phyloP scores from a whole-genome alignment of 306 rosid genomes.

The Fagus sylvatica region DNA sequence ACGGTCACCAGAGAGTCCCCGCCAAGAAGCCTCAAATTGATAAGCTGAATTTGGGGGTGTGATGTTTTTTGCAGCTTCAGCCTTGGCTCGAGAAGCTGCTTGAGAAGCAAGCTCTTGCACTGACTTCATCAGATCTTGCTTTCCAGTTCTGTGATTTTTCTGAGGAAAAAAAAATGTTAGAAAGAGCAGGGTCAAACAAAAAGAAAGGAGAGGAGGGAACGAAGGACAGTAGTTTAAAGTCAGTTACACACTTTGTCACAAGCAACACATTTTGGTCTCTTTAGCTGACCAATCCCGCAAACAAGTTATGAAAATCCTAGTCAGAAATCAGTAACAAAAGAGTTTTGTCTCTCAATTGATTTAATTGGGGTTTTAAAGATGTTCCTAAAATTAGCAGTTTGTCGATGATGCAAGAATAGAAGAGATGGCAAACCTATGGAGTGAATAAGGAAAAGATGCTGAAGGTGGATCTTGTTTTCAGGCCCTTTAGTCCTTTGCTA shows the following conservation, averaged over 20 bases:
- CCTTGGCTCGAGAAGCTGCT: slow-evolving; percentile 71
- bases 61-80: slow-evolving; percentile 66
- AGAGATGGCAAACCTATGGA: neutral
- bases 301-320: neutral
- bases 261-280: neutral
- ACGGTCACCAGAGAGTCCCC: slow-evolving; percentile 68
- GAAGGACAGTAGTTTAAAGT: neutral
- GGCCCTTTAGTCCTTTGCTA: neutral
- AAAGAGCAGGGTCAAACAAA: slow-evolving; percentile 12
- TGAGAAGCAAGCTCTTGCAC: slow-evolving; percentile 82
- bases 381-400: neutral
- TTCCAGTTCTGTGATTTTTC: slow-evolving; percentile 44
- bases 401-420: neutral
- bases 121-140: slow-evolving; percentile 53
- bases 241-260: neutral
- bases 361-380: neutral
- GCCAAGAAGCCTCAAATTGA: slow-evolving; percentile 91
- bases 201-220: slow-evolving; percentile 1
- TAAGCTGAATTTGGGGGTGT: slow-evolving; percentile 82
- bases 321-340: neutral
- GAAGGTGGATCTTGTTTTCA: neutral
- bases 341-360: neutral
- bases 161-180: slow-evolving; percentile 28
- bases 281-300: neutral
- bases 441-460: neutral